Evolutionary conservation across 1,139 yeast genomes (phyloP).

Genomic region (Candida tetrigidarum): DNA sequence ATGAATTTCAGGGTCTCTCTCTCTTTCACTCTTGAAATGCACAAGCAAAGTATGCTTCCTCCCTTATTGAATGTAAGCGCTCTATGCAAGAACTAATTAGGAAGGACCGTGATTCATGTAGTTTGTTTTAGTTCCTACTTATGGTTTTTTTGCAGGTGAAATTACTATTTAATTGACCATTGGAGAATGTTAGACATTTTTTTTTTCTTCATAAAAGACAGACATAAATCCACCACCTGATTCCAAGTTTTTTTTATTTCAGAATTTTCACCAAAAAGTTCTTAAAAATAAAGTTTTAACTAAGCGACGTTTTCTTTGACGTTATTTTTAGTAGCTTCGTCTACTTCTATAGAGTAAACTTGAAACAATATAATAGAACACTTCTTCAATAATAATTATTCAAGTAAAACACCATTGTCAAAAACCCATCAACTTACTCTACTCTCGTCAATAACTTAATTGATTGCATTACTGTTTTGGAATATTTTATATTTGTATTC

Average conservation of each 20-base stretch:
- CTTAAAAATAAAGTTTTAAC: neutral
- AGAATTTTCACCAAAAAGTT: neutral
- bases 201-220: too few species aligned
- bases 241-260: too few species aligned
- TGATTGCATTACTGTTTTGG: neutral
- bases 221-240: too few species aligned
- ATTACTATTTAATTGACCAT: too few species aligned
- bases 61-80: too few species aligned
- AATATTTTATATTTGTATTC: too few species aligned
- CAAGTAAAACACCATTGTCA: neutral
- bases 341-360: neutral
- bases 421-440: too few species aligned
- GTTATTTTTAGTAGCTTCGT: neutral
- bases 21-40: neutral
- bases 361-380: neutral
- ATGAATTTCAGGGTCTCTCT: constrained; percentile 1
- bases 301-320: neutral
- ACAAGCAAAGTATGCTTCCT: neutral
- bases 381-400: neutral
- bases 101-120: neutral
- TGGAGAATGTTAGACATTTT: too few species aligned
- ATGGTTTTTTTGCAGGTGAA: too few species aligned
- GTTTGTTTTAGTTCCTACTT: too few species aligned
- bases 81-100: too few species aligned
- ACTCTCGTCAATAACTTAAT: too few species aligned